A percentile compares a stretch with the other conserved stretches of the same genome.
These are phyloP conservation scores for Rosa persica DNA, from an alignment of 306 rosid species.

Conservation along the genomic window DNA sequence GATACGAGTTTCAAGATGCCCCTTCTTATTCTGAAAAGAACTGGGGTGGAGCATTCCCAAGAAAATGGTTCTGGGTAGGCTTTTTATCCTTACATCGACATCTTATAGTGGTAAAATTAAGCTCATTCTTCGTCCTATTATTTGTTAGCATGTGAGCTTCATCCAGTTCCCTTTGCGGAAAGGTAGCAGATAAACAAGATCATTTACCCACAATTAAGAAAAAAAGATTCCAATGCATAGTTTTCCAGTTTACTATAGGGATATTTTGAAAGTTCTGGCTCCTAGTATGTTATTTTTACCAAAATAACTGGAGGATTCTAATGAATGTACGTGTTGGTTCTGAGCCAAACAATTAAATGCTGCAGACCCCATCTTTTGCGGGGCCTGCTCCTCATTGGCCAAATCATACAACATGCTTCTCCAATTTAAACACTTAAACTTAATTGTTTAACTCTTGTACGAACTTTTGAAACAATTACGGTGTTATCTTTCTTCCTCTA, in stretches of 20 bases:
- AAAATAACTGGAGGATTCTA: background rate
- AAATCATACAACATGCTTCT: background rate
- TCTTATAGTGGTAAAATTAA: conserved; percentile 21
- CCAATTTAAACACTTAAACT: background rate
- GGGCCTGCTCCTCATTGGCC: background rate
- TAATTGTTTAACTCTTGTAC: conserved; percentile 7
- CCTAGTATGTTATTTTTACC: conserved; percentile 7
- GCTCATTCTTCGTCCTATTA: background rate
- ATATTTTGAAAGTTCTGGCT: conserved; percentile 13
- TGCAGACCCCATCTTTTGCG: conserved; percentile 1
- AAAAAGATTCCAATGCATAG: background rate
- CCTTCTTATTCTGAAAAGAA: conserved; percentile 94
- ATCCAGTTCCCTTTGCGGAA: conserved; percentile 3
- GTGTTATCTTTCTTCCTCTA: conserved; percentile 9
- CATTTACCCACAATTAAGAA: background rate
- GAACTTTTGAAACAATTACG: conserved; percentile 13
- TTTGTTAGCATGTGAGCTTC: background rate
- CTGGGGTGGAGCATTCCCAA: conserved; percentile 97
- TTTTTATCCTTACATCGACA: conserved; percentile 24
- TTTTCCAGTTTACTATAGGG: background rate
- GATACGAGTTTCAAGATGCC: conserved; percentile 85
- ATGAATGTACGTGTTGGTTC: background rate
- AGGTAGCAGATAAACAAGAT: background rate
- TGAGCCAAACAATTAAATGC: conserved; percentile 3
- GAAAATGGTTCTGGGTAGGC: conserved; percentile 99